These are phyloP conservation scores for Carallia brachiata DNA, from an alignment of 345 rosid species.

Conservation along the genomic window DNA sequence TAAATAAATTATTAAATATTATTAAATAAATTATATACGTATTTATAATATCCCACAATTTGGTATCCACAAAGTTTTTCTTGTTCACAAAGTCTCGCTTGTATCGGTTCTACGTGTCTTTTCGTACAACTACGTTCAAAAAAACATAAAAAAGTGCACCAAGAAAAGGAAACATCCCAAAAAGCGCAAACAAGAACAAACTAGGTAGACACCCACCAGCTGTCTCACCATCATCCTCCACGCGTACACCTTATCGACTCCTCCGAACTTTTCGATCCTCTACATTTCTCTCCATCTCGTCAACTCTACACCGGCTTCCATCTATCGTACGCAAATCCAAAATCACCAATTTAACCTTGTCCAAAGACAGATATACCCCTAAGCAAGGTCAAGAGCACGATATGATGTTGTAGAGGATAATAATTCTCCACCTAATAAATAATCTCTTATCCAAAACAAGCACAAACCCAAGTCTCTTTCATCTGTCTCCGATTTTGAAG, in stretches of 20 bases:
- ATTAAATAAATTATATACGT: no score
- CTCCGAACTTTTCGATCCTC: not conserved
- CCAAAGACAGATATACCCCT: not conserved
- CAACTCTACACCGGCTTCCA: not conserved
- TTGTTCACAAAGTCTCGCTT: no score
- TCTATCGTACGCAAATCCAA: not conserved
- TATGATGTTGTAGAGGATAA: no score
- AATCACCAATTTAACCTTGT: no score
- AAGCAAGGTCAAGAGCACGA: no score
- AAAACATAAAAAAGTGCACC: no score
- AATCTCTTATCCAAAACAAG: not conserved
- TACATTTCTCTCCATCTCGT: not conserved
- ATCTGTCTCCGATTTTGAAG: not conserved
- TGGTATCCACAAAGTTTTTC: no score
- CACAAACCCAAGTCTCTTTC: not conserved
- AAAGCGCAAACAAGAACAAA: not conserved
- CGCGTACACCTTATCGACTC: slow-evolving; percentile 22
- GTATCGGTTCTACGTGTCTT: no score
- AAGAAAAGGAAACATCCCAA: not conserved
- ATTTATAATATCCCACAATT: no score
- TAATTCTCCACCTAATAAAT: no score
- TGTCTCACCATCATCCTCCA: slow-evolving; percentile 8
- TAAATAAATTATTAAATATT: no score
- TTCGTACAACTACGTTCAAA: no score
- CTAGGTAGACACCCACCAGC: not conserved